phyloP scores from a whole-genome alignment of 116 monocot species.

The Cymodocea nodosa region DNA sequence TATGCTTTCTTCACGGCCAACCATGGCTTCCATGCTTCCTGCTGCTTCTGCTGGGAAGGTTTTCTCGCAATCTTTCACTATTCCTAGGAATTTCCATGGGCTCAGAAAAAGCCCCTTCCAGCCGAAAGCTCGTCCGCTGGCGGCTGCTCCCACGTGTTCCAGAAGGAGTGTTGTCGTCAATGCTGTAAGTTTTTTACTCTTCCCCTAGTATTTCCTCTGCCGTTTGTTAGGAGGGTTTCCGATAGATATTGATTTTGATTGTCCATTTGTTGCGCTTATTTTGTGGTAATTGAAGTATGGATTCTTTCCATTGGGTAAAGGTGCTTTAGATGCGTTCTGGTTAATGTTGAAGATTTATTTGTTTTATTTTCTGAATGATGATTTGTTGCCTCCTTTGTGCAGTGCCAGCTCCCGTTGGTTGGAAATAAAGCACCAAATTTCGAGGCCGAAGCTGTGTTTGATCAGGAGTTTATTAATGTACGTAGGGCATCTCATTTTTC shows the following conservation, averaged over 20 bases:
- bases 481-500: neutral
- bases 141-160: conserved; percentile 18
- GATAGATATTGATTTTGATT: neutral
- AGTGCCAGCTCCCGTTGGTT: conserved; percentile 57
- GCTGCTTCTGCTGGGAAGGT: conserved; percentile 2
- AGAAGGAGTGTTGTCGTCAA: conserved; percentile 39
- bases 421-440: conserved; percentile 76
- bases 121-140: conserved; percentile 8
- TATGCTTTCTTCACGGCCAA: conserved; percentile 15
- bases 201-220: neutral
- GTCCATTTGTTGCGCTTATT: no score
- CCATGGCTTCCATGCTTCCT: neutral
- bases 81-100: conserved; percentile 28
- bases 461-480: conserved; percentile 86
- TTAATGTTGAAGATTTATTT: neutral
- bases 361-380: neutral
- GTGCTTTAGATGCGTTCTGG: conserved; percentile 1
- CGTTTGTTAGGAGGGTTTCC: neutral
- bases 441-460: conserved; percentile 74
- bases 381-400: neutral
- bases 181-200: conserved; percentile 18
- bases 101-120: conserved; percentile 13
- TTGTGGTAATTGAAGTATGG: neutral
- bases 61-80: conserved; percentile 16
- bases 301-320: neutral